Conservation (phyloP, 257 asterid species). For the Solanum pinnatisectum region DNA sequence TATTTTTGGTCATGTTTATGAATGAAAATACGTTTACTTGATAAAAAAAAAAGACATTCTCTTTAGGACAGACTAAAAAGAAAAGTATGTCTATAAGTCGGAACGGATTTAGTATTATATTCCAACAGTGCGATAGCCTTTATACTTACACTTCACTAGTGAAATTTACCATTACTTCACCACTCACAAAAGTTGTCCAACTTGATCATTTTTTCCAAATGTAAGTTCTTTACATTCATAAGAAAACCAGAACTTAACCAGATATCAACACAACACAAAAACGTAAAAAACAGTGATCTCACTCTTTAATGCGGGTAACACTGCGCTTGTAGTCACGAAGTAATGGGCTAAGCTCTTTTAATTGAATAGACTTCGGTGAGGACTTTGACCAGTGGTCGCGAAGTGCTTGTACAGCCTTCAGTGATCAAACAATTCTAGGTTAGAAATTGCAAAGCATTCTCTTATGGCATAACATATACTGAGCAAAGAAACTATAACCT, state of each 20-base stretch:
- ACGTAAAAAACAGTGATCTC: constrained; percentile 24
- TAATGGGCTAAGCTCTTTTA: constrained; percentile 82
- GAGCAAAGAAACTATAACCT: constrained; percentile 33
- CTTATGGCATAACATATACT: not conserved
- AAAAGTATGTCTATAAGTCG: not conserved
- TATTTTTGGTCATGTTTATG: not conserved
- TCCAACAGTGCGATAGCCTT: not conserved
- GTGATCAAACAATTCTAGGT: constrained; percentile 2
- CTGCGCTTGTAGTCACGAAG: constrained; percentile 75
- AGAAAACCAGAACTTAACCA: not conserved
- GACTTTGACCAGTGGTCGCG: constrained; percentile 72
- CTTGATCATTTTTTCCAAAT: not conserved
- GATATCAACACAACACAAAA: not conserved
- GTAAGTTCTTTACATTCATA: not conserved
- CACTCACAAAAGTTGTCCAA: not conserved
- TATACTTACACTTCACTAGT: not conserved
- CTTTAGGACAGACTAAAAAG: not conserved
- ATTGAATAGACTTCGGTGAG: constrained; percentile 43
- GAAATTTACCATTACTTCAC: not conserved
- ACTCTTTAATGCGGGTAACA: constrained; percentile 54
- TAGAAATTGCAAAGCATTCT: not conserved
- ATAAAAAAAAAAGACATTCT: not conserved
- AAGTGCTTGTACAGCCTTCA: constrained; percentile 66
- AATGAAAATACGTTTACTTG: not conserved
- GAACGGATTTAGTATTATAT: not conserved